Percentiles rank a stretch among this genome's conserved stretches.
Conservation (phyloP, 805 yeast species). For the Saccharomycopsis oosterbeekiorum region DNA sequence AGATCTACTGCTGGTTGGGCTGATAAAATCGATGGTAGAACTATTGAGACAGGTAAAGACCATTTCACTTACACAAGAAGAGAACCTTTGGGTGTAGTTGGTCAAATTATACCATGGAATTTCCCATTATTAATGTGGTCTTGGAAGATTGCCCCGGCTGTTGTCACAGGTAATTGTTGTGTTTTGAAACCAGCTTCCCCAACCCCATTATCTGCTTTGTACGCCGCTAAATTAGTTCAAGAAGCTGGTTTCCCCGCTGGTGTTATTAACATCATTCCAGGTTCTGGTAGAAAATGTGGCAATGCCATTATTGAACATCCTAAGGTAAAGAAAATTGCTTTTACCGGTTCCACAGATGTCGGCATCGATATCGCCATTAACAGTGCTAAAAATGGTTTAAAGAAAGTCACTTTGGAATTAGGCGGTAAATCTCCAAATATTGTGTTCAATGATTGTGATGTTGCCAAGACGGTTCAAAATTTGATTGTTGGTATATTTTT, state of each 20-base stretch:
- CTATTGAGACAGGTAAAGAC: slow-evolving; percentile 39
- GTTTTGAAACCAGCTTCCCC: slow-evolving; percentile 57
- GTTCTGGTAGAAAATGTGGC: slow-evolving; percentile 54
- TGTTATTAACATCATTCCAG: slow-evolving; percentile 52
- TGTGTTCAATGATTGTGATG: slow-evolving; percentile 76
- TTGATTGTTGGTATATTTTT: slow-evolving; percentile 77
- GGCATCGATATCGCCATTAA: slow-evolving; percentile 76
- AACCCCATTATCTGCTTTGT: slow-evolving; percentile 58
- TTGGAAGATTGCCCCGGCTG: slow-evolving; percentile 62
- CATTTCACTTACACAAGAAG: slow-evolving; percentile 46
- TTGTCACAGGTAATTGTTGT: slow-evolving; percentile 57
- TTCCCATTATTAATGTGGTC: slow-evolving; percentile 60
- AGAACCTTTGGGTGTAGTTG: slow-evolving; percentile 64
- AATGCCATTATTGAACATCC: slow-evolving; percentile 48
- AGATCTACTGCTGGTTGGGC: slow-evolving; percentile 47
- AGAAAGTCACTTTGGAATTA: slow-evolving; percentile 86
- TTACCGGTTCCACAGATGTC: slow-evolving; percentile 92
- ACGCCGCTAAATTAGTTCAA: slow-evolving; percentile 39
- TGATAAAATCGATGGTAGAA: slow-evolving; percentile 40
- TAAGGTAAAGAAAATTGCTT: slow-evolving; percentile 64
- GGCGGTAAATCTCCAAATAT: slow-evolving; percentile 96
- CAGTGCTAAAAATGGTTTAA: slow-evolving; percentile 74
- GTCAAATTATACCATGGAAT: slow-evolving; percentile 66
- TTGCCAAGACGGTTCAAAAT: slow-evolving; percentile 65
- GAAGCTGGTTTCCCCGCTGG: slow-evolving; percentile 60